phyloP scores from a whole-genome alignment of 495 filamentous ascomycete species.

The Trichoderma parareesei region DNA sequence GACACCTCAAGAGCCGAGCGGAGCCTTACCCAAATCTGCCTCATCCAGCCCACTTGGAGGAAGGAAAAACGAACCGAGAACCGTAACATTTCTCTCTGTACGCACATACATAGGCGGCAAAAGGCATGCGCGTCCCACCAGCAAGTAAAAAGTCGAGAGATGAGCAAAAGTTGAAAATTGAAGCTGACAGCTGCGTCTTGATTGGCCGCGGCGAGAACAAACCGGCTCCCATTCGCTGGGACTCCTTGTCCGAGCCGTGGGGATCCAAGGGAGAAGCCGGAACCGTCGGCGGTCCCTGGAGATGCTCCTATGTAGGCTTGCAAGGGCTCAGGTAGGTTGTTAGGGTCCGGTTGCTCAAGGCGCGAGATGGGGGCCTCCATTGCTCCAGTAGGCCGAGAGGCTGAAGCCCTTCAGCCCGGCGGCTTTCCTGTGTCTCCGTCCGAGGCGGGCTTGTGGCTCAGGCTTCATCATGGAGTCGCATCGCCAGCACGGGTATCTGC shows the following conservation, averaged over 20 bases:
- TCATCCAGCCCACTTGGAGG: neutral
- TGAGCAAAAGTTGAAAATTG: too few species aligned
- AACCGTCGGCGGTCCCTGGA: constrained; percentile 3
- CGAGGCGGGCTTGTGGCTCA: too few species aligned
- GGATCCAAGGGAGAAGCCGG: constrained; percentile 5
- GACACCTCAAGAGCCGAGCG: neutral
- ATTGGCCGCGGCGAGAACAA: constrained; percentile 7
- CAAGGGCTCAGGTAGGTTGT: too few species aligned
- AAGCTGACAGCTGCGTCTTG: neutral
- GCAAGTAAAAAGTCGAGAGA: neutral
- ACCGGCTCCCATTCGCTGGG: constrained; percentile 2
- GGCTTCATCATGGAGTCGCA: too few species aligned
- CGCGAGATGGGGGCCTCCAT: too few species aligned
- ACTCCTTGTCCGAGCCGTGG: neutral
- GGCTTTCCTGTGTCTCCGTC: too few species aligned
- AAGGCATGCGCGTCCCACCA: constrained; percentile 7
- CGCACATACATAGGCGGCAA: neutral
- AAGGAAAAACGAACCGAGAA: neutral
- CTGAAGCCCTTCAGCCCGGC: too few species aligned
- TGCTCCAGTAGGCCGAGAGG: too few species aligned
- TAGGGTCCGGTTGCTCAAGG: too few species aligned
- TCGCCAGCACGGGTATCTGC: too few species aligned
- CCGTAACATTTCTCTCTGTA: neutral
- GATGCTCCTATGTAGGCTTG: neutral
- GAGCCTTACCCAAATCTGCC: neutral